Conservation (phyloP, 208 protist genomes). For the Cochliopodium minus region DNA sequence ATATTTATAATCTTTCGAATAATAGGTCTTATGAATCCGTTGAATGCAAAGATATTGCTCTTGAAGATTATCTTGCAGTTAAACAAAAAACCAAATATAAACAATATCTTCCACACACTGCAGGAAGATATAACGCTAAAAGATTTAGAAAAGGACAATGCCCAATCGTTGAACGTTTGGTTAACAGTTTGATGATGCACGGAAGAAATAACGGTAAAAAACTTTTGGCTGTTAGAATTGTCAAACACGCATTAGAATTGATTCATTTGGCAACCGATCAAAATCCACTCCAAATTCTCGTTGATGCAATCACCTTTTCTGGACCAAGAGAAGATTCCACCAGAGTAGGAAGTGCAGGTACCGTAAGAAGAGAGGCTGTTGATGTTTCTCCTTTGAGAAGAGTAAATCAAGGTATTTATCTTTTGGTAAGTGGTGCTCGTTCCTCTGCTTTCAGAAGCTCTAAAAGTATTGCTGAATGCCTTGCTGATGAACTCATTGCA, state of each 20-base stretch:
- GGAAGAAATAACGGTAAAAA: conserved; percentile 99
- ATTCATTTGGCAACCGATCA: conserved; percentile 94
- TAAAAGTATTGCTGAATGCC: conserved; percentile 98
- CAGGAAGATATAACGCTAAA: conserved; percentile 87
- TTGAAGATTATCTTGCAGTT: conserved; percentile 88
- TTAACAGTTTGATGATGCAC: conserved; percentile 93
- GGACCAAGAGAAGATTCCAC: conserved; percentile 99
- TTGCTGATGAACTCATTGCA: conserved; percentile 99
- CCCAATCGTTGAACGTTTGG: conserved; percentile 76
- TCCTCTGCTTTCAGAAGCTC: conserved; percentile 95
- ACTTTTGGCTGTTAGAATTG: conserved; percentile 90
- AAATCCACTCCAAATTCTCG: conserved; percentile 95
- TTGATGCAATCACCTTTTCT: conserved; percentile 92
- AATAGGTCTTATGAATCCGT: conserved; percentile 3
- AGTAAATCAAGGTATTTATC: conserved; percentile 93
- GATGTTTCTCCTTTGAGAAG: conserved; percentile 98
- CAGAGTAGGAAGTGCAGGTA: conserved; percentile 95
- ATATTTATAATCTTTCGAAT: not conserved
- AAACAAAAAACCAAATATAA: conserved; percentile 48
- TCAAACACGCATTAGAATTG: conserved; percentile 96
- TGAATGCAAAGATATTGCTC: conserved; percentile 48
- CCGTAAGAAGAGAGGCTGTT: conserved; percentile 96
- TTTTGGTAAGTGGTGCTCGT: conserved; percentile 89
- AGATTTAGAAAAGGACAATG: conserved; percentile 96
- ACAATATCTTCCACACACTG: conserved; percentile 90